Evolutionary conservation across 257 asterid genomes (phyloP), one percentile per base, ranked within the genome.

Genomic region (Solanum chaucha): DNA sequence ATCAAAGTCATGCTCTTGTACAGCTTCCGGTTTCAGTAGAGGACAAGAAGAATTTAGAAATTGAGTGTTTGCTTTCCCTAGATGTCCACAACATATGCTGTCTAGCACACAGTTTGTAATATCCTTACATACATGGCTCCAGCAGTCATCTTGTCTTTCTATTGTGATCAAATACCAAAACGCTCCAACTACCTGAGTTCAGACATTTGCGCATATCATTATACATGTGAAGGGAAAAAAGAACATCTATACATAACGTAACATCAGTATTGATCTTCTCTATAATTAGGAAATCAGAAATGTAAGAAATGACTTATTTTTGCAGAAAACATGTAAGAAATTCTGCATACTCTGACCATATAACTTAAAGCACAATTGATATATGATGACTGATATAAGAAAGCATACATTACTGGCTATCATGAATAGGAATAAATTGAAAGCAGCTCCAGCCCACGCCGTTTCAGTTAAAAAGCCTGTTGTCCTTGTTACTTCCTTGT

Each of bases 361-460:
- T 4, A 44, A 28, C 32, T 44, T n/a, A 80, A 44, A 44, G 40
- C 26, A 46, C 84, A 80, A 26, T 26, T 46, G 26, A 44, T 78
- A 44, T 78, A 44, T 13, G 4, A 70, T 51, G 59, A 34, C 40
- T 41, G 59, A 28, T 38, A 12, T 30, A 24, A 46, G 65, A 22
- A 17, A 46, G 36, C 93, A 59, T 90, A 94, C 98, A 90, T 94
- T 93, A 87, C 98, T 93, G 64, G 95, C 96, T 40, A 93, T 92
- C 92, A 92, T 93, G 90, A 92, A 94, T 41, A 91, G 93, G 44
- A 94, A 83, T 88, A 94, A 94, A 89, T 93, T 94, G 88, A 92
- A 90, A 84, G 92, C 95, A 86, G 98, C 96, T 86, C 94, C 98
- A 44, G 95, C 93, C 98, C 96, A 94, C 0, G 96, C 90, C 0